These are phyloP conservation scores for Lyophyllum shimeji DNA, from an alignment of 768 basidiomycete genomes.

Conservation along the genomic window DNA sequence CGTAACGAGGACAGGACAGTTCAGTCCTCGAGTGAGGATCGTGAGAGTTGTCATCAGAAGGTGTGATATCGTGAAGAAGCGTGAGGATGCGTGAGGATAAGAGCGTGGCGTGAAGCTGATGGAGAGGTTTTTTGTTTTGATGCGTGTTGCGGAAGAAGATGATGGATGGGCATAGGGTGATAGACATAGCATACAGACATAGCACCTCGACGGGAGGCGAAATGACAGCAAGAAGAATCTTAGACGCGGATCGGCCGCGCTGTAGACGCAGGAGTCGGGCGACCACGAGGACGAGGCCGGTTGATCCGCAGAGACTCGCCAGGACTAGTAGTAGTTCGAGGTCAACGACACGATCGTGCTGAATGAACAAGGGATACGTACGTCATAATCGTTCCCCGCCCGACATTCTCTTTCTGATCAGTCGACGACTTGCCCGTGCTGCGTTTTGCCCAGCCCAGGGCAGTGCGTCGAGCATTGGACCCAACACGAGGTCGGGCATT, in stretches of 20 bases:
- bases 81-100: slow-evolving; percentile 3
- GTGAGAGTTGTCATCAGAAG: slow-evolving; percentile 13
- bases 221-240: slow-evolving; percentile 4
- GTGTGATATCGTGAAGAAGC: slow-evolving; percentile 13
- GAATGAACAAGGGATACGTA: slow-evolving; percentile 34
- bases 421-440: slow-evolving; percentile 48
- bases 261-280: slow-evolving; percentile 42
- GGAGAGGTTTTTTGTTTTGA: neutral
- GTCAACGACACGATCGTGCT: neutral
- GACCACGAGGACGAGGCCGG: slow-evolving; percentile 50
- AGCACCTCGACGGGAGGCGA: neutral
- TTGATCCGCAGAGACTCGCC: slow-evolving; percentile 47
- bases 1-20: slow-evolving; percentile 1
- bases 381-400: slow-evolving; percentile 49
- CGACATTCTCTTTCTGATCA: slow-evolving; percentile 58
- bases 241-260: slow-evolving; percentile 37
- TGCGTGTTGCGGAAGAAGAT: neutral
- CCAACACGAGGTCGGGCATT: slow-evolving; percentile 51
- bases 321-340: slow-evolving; percentile 30
- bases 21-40: neutral
- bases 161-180: slow-evolving; percentile 7
- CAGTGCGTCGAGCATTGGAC: slow-evolving; percentile 55
- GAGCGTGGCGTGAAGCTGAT: slow-evolving; percentile 8
- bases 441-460: slow-evolving; percentile 66
- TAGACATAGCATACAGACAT: slow-evolving; percentile 14